Base-by-base conservation (phyloP, 2,329 filamentous ascomycete species). In the Botryotinia calthae region DNA sequence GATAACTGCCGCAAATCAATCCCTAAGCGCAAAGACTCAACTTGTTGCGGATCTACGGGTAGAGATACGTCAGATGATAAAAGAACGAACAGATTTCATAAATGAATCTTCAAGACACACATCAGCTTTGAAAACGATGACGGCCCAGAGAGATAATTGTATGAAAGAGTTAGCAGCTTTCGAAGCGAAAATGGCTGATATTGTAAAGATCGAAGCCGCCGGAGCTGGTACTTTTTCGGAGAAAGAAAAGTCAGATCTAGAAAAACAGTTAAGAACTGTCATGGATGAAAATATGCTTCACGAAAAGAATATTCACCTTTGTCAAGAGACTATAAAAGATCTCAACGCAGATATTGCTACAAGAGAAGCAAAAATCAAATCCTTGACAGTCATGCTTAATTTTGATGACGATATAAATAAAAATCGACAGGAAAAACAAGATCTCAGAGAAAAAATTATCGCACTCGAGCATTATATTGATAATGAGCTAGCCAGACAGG, bases 381-480 rank as follows among this genome's bases (percentile, higher is more conserved):
- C 31, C 6, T 54, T 68, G 48, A 25, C 28, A 1, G 1, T 28
- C 18, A 68, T 56, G 37, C 51, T 68, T 25, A n/a, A 25, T 16
- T 68, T 28, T n/a, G 48, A 68, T 56, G 18, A 22, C 6, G n/a
- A 42, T 25, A 51, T 51, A 68, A 56, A 12, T 18, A 68, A 20
- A 7, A 28, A 68, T 56, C 65, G 65, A 56, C 65, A 68, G 37
- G 65, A 68, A 25, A 68, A 56, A 28, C 65, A 56, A 16, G 48
- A 68, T 18, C 65, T 68, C 25, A 31, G 65, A 56, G 65, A 68
- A 12, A 68, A 51, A 18, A 31, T 68, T 16, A 56, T 68, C 65
- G 48, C 34, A 12, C 40, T 56, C 4, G 37, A 56, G 65, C 65
- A 67, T 56, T 6, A 20, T 22, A 68, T 56, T 20, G 65, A 68